Evolutionary conservation across 148 eudicot genomes (phyloP).

Genomic region (Fagopyrum esculentum): DNA sequence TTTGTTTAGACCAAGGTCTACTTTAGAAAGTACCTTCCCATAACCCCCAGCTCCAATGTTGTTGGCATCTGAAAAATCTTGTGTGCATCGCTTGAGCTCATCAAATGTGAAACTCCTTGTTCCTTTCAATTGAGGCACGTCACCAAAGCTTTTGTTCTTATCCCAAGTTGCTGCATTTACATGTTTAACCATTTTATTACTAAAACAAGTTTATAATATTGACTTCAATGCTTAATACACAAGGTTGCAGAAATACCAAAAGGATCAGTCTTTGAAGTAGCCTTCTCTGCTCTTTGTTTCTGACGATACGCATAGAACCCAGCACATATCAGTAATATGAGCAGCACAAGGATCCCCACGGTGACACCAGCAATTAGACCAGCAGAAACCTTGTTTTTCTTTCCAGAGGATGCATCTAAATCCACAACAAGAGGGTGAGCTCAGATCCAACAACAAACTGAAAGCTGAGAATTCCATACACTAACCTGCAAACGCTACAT

Average conservation of each 20-base stretch:
- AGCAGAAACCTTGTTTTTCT: slow-evolving; percentile 24
- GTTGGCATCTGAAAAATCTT: slow-evolving; percentile 56
- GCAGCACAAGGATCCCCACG: slow-evolving; percentile 34
- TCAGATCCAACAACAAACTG: background rate
- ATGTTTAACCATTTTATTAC: background rate
- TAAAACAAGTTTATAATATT: background rate
- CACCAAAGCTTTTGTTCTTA: slow-evolving; percentile 40
- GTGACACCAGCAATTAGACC: slow-evolving; percentile 44
- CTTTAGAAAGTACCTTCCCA: slow-evolving; percentile 47
- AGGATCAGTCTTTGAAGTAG: slow-evolving; percentile 38
- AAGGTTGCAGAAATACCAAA: slow-evolving; percentile 30
- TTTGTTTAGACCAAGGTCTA: background rate
- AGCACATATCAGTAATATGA: slow-evolving; percentile 36
- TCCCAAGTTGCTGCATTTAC: slow-evolving; percentile 66
- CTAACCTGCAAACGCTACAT: slow-evolving; percentile 35
- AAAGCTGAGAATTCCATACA: background rate
- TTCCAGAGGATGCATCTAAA: slow-evolving; percentile 18
- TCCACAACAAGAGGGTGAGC: slow-evolving; percentile 6
- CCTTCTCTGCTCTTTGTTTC: slow-evolving; percentile 48
- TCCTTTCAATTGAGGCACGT: slow-evolving; percentile 66
- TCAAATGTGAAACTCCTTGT: slow-evolving; percentile 64
- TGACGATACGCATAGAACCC: slow-evolving; percentile 52
- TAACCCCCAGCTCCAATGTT: slow-evolving; percentile 74
- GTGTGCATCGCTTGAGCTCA: slow-evolving; percentile 58
- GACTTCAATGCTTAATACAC: background rate